Base-by-base conservation (phyloP, 768 basidiomycete species). In the Kwoniella dejecticola region DNA sequence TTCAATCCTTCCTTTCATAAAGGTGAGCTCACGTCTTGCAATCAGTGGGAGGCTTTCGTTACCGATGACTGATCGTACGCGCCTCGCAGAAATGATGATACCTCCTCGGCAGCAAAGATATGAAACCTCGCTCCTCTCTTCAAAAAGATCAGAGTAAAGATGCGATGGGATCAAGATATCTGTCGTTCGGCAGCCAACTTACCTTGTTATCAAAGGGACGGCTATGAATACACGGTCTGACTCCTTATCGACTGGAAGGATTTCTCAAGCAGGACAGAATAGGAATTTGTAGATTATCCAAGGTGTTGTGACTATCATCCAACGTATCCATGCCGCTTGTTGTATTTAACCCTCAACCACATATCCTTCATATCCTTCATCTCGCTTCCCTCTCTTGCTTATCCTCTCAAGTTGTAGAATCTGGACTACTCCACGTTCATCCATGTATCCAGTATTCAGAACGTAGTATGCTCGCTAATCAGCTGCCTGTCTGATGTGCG, bases 201-300 rank as follows among this genome's bases (percentile, higher is more conserved):
- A 62, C 60, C 60, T 62, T 62, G 60, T 62, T 62, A 62, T 52
- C 52, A 62, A 52, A 62, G 60, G 60, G 52, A 62, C 60, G 60
- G 60, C 52, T 62, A 47, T 54, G 40, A 50, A 23, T 46, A 47
- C 19, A 33, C 45, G 60, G 60, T 62, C 60, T 62, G 60, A 62
- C 60, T 55, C 60, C 49, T 44, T 54, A 48, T 27, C 19, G 40
- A 42, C 15, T 21, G 48, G 57, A 59, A 59, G 57, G 57, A 41
- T 59, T 59, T 33, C n/a, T n/a, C 24, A 21, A n/a, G n/a, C n/a
- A n/a, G n/a, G n/a, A n/a, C n/a, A n/a, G n/a, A n/a, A n/a, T n/a
- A n/a, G n/a, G n/a, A n/a, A n/a, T n/a, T n/a, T n/a, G n/a, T n/a
- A n/a, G n/a, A n/a, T n/a, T n/a, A n/a, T n/a, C n/a, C n/a, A n/a